phyloP scores from a whole-genome alignment of 345 rosid genomes.

The Populus alba region DNA sequence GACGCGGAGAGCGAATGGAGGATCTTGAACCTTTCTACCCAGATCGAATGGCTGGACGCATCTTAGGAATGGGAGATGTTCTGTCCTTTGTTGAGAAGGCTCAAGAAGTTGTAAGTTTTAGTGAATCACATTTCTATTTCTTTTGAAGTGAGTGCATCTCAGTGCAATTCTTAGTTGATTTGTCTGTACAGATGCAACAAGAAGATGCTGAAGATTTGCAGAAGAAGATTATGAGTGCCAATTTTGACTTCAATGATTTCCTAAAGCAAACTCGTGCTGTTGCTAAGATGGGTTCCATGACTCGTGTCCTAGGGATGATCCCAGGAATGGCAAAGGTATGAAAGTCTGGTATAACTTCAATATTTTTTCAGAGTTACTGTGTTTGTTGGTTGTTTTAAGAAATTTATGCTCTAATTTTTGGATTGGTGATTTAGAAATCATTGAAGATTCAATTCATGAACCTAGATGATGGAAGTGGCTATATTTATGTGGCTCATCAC shows the following conservation, averaged over 20 bases:
- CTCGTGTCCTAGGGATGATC: constrained; percentile 91
- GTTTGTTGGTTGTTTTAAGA: not conserved
- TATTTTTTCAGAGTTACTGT: not conserved
- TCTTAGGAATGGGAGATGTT: constrained; percentile 98
- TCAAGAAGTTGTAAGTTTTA: constrained; percentile 77
- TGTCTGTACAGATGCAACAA: constrained; percentile 65
- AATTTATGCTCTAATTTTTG: not conserved
- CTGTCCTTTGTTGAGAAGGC: constrained; percentile 98
- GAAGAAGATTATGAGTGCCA: constrained; percentile 96
- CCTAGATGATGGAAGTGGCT: not conserved
- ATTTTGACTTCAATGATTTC: constrained; percentile 95
- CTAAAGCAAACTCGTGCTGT: constrained; percentile 91
- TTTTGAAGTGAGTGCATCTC: not conserved
- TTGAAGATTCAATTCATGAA: not conserved
- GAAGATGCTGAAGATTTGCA: constrained; percentile 98
- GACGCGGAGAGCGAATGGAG: constrained; percentile 96
- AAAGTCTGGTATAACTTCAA: constrained; percentile 8
- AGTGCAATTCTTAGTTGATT: constrained; percentile 17
- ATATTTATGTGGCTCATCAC: not conserved
- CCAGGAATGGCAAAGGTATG: constrained; percentile 95
- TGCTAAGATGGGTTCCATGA: constrained; percentile 98
- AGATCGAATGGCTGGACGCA: constrained; percentile 94
- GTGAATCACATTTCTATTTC: constrained; percentile 11
- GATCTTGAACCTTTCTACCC: constrained; percentile 99
- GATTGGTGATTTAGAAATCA: not conserved